phyloP scores from a whole-genome alignment of 345 rosid species.

The Dovyalis caffra region DNA sequence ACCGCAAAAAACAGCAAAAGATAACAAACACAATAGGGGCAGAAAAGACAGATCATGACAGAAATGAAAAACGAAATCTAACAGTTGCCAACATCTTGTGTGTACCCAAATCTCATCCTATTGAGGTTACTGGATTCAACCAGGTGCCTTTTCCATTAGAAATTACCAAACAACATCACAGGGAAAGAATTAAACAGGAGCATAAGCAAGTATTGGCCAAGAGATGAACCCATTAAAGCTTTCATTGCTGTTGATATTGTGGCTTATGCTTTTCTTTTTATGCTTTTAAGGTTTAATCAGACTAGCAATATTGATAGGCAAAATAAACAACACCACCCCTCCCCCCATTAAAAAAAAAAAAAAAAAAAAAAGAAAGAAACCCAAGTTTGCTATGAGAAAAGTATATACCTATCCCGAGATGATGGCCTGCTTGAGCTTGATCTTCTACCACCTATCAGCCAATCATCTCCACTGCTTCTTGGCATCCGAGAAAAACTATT shows the following conservation, averaged over 20 bases:
- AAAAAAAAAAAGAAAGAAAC: too few species aligned
- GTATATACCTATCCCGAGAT: conserved; percentile 21
- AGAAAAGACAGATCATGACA: too few species aligned
- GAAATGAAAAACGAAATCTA: too few species aligned
- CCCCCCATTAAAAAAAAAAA: too few species aligned
- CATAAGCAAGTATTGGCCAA: background rate
- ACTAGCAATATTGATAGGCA: background rate
- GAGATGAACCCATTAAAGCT: too few species aligned
- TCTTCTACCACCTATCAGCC: conserved; percentile 71
- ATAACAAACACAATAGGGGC: background rate
- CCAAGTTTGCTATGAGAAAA: background rate
- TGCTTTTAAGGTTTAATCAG: background rate
- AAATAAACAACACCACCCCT: too few species aligned
- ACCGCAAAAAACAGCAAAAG: background rate
- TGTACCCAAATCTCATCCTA: background rate
- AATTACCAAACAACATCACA: background rate
- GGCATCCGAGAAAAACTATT: conserved; percentile 55
- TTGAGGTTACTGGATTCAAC: background rate
- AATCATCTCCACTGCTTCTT: conserved; percentile 60
- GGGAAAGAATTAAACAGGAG: background rate
- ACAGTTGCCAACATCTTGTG: background rate
- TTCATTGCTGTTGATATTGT: background rate
- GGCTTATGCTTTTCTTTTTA: too few species aligned
- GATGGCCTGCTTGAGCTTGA: conserved; percentile 61
- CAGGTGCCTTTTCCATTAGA: background rate